Percentiles rank a stretch among this genome's conserved stretches.
These are phyloP conservation scores for Auriscalpium vulgare DNA, from an alignment of 768 basidiomycete species.

Conservation along the genomic window DNA sequence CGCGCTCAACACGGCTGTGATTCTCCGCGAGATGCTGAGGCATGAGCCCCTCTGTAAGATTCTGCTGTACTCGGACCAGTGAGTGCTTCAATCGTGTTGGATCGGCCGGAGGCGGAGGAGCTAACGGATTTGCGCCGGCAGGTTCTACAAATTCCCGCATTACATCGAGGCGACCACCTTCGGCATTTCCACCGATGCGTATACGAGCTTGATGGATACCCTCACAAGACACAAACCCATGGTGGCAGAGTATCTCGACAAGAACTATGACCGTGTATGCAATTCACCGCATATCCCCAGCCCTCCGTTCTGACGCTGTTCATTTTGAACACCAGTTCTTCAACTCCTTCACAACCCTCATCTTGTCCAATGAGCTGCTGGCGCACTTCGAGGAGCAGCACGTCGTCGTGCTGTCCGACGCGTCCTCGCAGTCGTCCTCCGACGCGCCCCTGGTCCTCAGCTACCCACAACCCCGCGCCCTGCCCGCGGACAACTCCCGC, in stretches of 20 bases:
- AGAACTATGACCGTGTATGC: slow-evolving; percentile 90
- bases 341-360: slow-evolving; percentile 85
- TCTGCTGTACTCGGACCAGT: slow-evolving; percentile 90
- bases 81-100: slow-evolving; percentile 26
- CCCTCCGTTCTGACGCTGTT: not conserved
- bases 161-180: slow-evolving; percentile 98
- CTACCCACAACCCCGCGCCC: not conserved
- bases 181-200: slow-evolving; percentile 96
- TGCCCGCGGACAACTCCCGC: too few species aligned
- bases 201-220: slow-evolving; percentile 95
- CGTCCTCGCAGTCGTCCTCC: too few species aligned
- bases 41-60: slow-evolving; percentile 89
- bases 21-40: slow-evolving; percentile 91
- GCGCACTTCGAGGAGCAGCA: slow-evolving; percentile 43
- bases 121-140: slow-evolving; percentile 22
- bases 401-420: slow-evolving; percentile 17
- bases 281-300: not conserved
- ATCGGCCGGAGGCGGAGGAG: too few species aligned
- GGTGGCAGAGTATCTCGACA: slow-evolving; percentile 95
- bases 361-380: slow-evolving; percentile 68
- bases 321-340: slow-evolving; percentile 71
- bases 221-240: slow-evolving; percentile 95
- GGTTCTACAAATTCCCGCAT: slow-evolving; percentile 93
- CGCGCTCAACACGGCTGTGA: slow-evolving; percentile 96
- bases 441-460: not conserved